A percentile compares a stretch with the other conserved stretches of the same genome.
phyloP scores from a whole-genome alignment of 2,329 filamentous ascomycete genomes.

The Sphaerulina populicola region DNA sequence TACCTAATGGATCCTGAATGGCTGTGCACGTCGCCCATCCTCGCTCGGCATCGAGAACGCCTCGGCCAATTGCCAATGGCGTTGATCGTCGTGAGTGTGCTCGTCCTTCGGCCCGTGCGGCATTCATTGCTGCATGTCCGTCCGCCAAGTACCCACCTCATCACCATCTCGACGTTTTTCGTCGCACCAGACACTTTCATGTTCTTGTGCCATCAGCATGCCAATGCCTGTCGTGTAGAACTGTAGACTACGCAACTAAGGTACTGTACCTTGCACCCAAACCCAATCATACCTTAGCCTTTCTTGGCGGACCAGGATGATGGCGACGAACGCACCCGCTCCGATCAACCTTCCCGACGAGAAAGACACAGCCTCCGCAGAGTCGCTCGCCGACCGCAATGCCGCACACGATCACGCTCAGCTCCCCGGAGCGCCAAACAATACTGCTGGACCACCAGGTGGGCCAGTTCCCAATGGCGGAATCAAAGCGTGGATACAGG shows the following conservation, averaged over 20 bases:
- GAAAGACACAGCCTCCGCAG: background rate
- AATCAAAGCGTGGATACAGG: slow-evolving; percentile 41
- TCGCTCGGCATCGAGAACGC: background rate
- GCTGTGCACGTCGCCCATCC: background rate
- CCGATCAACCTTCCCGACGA: background rate
- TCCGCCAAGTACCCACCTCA: too few species aligned
- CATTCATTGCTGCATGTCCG: too few species aligned
- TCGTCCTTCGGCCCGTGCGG: background rate
- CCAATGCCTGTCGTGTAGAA: too few species aligned
- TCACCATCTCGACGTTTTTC: too few species aligned
- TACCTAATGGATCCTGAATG: background rate
- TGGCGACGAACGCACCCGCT: background rate
- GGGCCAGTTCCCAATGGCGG: slow-evolving; percentile 34
- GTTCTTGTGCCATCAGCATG: too few species aligned
- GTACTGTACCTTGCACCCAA: too few species aligned
- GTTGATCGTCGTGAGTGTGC: background rate
- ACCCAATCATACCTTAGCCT: too few species aligned
- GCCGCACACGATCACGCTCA: background rate
- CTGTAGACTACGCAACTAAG: too few species aligned
- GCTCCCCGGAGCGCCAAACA: background rate
- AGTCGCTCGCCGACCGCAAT: background rate
- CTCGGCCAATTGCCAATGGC: background rate
- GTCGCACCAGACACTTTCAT: too few species aligned
- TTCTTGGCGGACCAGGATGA: background rate
- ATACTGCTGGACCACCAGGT: background rate